Conservation (phyloP, 495 filamentous ascomycete species). For the Penicillium roqueforti region DNA sequence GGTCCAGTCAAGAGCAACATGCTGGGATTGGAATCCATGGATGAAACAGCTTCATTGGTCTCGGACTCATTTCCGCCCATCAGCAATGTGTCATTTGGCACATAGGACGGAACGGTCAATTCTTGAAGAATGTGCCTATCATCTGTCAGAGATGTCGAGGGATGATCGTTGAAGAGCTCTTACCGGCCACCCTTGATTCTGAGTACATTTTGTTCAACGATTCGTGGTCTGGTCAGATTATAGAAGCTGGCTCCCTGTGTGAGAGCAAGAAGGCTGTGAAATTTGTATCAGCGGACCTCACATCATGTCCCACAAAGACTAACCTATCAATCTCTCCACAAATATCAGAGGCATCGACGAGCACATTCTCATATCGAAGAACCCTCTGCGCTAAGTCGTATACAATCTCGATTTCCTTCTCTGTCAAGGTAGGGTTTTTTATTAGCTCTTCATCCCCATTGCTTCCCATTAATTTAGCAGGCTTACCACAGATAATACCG, state of each 20-base stretch:
- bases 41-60: neutral
- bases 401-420: slow-evolving; percentile 87
- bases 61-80: slow-evolving; percentile 49
- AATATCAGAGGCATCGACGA: slow-evolving; percentile 65
- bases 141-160: slow-evolving; percentile 14
- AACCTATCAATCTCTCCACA: slow-evolving; percentile 83
- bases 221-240: slow-evolving; percentile 62
- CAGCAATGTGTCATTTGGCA: slow-evolving; percentile 75
- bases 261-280: slow-evolving; percentile 68
- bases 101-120: slow-evolving; percentile 76
- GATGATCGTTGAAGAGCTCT: slow-evolving; percentile 5
- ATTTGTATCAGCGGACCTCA: slow-evolving; percentile 3
- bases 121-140: slow-evolving; percentile 82
- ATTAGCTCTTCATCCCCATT: neutral
- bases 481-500: slow-evolving; percentile 71
- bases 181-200: slow-evolving; percentile 75
- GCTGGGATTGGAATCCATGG: slow-evolving; percentile 46
- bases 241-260: slow-evolving; percentile 74
- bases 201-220: slow-evolving; percentile 70
- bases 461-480: neutral
- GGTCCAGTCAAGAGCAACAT: slow-evolving; percentile 87
- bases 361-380: slow-evolving; percentile 62
- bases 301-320: neutral
- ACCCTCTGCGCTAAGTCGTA: slow-evolving; percentile 71
- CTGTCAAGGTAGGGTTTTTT: slow-evolving; percentile 34